phyloP scores from a whole-genome alignment of 331 rosid species.

The Spiraea crenata region DNA sequence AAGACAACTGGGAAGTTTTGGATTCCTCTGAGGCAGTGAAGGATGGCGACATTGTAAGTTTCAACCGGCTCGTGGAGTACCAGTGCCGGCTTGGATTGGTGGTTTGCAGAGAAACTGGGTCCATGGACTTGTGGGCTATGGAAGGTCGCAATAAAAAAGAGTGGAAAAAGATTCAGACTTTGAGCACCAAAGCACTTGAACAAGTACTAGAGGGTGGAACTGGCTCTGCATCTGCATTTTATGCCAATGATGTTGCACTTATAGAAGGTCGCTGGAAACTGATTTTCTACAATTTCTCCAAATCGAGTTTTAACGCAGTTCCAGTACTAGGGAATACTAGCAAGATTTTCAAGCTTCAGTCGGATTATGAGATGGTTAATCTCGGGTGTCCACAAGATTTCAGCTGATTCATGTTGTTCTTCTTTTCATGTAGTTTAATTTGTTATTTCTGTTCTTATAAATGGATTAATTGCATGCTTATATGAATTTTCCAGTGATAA shows the following conservation, averaged over 20 bases:
- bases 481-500: too few relatives aligned
- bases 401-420: neutral
- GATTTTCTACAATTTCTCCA: neutral
- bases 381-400: neutral
- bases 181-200: neutral
- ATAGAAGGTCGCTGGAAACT: neutral
- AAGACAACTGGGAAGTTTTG: conserved; percentile 4
- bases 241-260: conserved; percentile 1
- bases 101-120: neutral
- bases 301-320: neutral
- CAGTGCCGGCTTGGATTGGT: conserved; percentile 9
- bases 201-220: neutral
- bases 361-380: neutral
- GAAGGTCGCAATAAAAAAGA: neutral
- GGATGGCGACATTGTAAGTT: neutral
- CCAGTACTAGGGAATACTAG: neutral
- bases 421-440: neutral
- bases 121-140: conserved; percentile 8
- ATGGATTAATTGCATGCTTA: too few relatives aligned
- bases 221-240: neutral
- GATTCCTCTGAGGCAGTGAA: neutral
- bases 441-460: neutral
- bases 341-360: neutral
- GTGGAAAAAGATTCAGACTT: neutral
- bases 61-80: conserved; percentile 7